Base-by-base conservation (phyloP, 306 rosid species). In the Vigna reflexopilosa region DNA sequence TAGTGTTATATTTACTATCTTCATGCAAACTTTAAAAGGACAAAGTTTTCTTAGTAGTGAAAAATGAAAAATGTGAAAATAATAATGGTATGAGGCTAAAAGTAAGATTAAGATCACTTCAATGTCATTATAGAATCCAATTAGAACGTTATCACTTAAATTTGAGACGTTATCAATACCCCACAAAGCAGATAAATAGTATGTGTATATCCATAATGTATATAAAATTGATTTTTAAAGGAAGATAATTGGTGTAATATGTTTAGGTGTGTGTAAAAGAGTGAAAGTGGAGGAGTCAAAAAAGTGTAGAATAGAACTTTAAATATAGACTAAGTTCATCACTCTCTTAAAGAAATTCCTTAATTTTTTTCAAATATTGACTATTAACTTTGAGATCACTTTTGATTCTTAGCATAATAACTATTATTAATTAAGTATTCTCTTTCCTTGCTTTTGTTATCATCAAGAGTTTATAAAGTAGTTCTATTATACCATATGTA, bases 341-440 rank as follows among this genome's bases (percentile, higher is more conserved):
- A 75, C 54, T 63, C 83, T 87, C 72, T 30, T 87, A 90, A 85
- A 91, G 85, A 83, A 89, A 82, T 84, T 89, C 80, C 90, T 80
- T 91, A 90, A 28, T 76, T 85, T 83, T 79, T 91, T 91, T 80
- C 73, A 64, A 75, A 26, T 26, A 26, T 26, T 0, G 28, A 26
- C 28, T 26, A 26, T 26, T 26, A 81, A 81, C 86, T 83, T 85
- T 88, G 81, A 83, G 83, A 81, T 83, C 77, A 52, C 86, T 82
- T 86, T 83, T 79, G 67, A 34, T 78, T 58, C 28, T 73, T 63
- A 73, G 32, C 11, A 69, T 22, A 45, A 79, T 75, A 55, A 75
- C 71, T 64, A 20, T 55, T 28, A 47, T 49, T 76, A 63, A 28
- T 62, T 63, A 42, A 76, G 20, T 69, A 63, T 47, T 51, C 54